phyloP scores from a whole-genome alignment of 208 protist species.

The Trypanosoma mega region DNA sequence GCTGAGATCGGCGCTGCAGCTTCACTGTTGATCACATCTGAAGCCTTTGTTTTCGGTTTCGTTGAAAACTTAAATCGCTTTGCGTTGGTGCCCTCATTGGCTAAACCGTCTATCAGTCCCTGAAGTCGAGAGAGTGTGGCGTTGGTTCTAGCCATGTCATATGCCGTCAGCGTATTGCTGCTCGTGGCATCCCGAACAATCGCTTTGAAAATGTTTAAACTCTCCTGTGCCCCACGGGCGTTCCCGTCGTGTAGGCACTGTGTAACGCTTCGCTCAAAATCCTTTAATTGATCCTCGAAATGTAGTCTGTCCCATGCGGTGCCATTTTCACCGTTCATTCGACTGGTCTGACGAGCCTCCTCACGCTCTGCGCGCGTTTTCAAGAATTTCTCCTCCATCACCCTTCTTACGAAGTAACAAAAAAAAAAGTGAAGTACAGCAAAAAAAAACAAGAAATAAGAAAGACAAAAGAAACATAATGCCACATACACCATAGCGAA shows the following conservation, averaged over 20 bases:
- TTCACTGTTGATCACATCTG: neutral
- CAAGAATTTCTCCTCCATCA: conserved; percentile 66
- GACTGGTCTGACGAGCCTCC: conserved; percentile 41
- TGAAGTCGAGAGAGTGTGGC: conserved; percentile 58
- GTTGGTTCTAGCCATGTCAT: conserved; percentile 82
- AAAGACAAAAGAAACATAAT: conserved; percentile 4
- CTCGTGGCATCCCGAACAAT: conserved; percentile 63
- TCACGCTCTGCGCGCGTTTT: conserved; percentile 68
- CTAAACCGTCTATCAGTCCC: conserved; percentile 43
- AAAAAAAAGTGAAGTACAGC: conserved; percentile 14
- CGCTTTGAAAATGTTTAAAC: conserved; percentile 38
- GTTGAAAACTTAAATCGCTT: conserved; percentile 68
- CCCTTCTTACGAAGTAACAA: conserved; percentile 34
- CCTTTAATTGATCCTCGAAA: conserved; percentile 53
- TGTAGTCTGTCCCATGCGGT: conserved; percentile 44
- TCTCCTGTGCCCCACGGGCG: conserved; percentile 39
- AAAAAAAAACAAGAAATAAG: neutral
- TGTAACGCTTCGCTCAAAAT: conserved; percentile 37
- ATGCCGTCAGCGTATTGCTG: conserved; percentile 55
- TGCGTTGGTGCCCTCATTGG: neutral
- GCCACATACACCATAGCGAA: neutral
- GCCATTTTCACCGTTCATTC: conserved; percentile 33
- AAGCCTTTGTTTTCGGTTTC: conserved; percentile 26
- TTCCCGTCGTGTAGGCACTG: conserved; percentile 25
- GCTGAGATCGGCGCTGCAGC: neutral